These are phyloP conservation scores for Zymoseptoria crescenta DNA, from an alignment of 2,329 filamentous ascomycete genomes.

Conservation along the genomic window DNA sequence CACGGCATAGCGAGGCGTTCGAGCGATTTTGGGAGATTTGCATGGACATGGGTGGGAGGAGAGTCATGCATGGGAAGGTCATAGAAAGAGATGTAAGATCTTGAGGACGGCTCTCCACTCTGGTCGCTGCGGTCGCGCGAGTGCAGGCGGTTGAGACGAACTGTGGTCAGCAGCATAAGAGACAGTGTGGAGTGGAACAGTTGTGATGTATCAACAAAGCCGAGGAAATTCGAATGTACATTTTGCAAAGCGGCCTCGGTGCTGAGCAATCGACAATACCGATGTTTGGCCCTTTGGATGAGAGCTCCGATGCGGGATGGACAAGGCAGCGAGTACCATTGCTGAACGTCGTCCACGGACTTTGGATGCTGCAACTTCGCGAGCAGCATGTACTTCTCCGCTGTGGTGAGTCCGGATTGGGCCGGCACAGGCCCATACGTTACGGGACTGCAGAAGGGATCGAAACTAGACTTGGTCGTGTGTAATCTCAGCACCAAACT, in stretches of 20 bases:
- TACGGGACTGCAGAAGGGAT: too few species aligned
- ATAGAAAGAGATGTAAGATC: neutral
- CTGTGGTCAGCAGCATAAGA: neutral
- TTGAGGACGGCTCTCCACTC: neutral
- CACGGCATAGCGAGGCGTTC: slow-evolving; percentile 25
- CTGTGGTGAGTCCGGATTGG: too few species aligned
- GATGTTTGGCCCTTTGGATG: too few species aligned
- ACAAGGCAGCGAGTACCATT: too few species aligned
- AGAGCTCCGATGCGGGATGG: too few species aligned
- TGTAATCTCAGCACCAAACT: too few species aligned
- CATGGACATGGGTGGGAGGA: slow-evolving; percentile 6
- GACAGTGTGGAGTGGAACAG: neutral
- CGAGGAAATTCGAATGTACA: neutral
- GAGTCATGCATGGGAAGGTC: neutral
- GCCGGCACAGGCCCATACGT: too few species aligned
- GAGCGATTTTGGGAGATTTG: slow-evolving; percentile 7
- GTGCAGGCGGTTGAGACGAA: neutral
- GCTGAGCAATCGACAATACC: too few species aligned
- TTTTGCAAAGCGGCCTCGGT: neutral
- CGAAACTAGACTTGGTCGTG: too few species aligned
- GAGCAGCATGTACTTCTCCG: too few species aligned
- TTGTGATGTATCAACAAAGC: neutral
- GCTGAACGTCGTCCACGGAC: too few species aligned
- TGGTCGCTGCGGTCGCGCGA: neutral
- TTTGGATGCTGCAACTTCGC: too few species aligned